Base-by-base conservation (phyloP, 2,329 filamentous ascomycete genomes). In the Aphanoascus verrucosus region DNA sequence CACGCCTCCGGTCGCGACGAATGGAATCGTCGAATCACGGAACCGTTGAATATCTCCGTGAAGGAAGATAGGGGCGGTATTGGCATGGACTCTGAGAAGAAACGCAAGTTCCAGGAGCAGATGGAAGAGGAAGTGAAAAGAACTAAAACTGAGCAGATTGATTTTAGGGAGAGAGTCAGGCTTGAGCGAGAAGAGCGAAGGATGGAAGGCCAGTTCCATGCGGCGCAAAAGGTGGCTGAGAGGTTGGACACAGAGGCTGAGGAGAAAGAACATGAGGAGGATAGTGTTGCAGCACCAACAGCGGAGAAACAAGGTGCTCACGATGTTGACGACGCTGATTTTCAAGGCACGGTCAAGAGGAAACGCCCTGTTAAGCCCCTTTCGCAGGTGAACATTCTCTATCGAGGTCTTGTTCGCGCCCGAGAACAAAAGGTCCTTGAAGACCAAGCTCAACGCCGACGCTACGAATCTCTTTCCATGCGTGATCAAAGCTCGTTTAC, bases 41-140 rank as follows among this genome's bases (percentile, higher is more conserved):
- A 94, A 66, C 93, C 93, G 0, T 81, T 98, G 55, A 76, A 80
- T 34, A 75, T 95, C 47, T 76, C 77, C 55, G 71, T 94, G 64
- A 94, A 93, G 67, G 85, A 89, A 50, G 85, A 85, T 62, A 78
- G 86, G 2, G 84, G 82, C 14, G 93, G 91, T 1, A 88, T 97
- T 59, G 91, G 93, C 0, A 71, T 91, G 61, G 88, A 93, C 58
- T 82, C 78, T 3, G 88, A 93, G 67, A 84, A 84, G 71, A 95
- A 94, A 74, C 77, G 88, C 59, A 90, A 85, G 64, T 70, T 79
- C 19, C 72, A 79, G 42, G 84, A 88, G 67, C 79, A 80, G 52
- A 78, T 77, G 3, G 80, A 78, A 58, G 67, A 69, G 34, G 65
- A 75, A 38, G 70, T 74, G 49, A 88, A 88, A 69, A 77, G 74